These are phyloP conservation scores for Skeletonema grethae DNA, from an alignment of 108 stramenopile genomes.

Conservation along the genomic window DNA sequence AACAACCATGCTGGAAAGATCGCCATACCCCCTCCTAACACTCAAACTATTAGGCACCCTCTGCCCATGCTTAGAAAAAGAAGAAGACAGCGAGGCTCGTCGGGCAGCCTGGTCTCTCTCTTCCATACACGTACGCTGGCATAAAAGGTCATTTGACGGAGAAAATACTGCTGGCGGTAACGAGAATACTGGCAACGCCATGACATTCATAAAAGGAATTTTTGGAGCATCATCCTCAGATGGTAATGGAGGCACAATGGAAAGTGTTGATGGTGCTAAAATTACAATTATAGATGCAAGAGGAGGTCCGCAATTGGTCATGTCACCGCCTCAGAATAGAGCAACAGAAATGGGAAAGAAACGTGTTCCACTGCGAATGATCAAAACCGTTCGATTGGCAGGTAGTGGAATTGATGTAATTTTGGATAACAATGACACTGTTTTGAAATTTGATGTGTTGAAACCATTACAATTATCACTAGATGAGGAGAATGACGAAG, in stretches of 20 bases:
- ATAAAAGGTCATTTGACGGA: conserved; percentile 6
- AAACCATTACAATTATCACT: conserved; percentile 8
- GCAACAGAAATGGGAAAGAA: background rate
- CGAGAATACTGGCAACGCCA: background rate
- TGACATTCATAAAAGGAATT: conserved; percentile 48
- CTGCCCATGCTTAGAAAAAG: conserved; percentile 75
- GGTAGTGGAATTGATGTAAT: conserved; percentile 13
- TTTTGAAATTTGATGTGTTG: conserved; percentile 21
- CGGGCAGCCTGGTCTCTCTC: conserved; percentile 55
- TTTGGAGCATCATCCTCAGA: conserved; percentile 31
- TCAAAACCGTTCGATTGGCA: conserved; percentile 20
- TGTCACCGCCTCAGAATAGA: conserved; percentile 27
- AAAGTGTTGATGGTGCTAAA: conserved; percentile 12
- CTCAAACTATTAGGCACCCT: conserved; percentile 52
- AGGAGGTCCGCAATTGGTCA: conserved; percentile 55
- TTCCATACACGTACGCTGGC: conserved; percentile 56
- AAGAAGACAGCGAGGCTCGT: conserved; percentile 63
- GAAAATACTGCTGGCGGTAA: background rate
- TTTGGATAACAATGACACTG: conserved; percentile 12
- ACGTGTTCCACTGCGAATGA: conserved; percentile 18
- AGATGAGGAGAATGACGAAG: conserved; percentile 9
- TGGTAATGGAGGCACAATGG: conserved; percentile 14
- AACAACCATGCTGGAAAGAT: conserved; percentile 26
- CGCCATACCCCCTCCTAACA: conserved; percentile 28
- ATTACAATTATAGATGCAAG: conserved; percentile 50